These are phyloP conservation scores for Exophiala viscosa DNA, from an alignment of 2,329 filamentous ascomycete species.

Conservation along the genomic window DNA sequence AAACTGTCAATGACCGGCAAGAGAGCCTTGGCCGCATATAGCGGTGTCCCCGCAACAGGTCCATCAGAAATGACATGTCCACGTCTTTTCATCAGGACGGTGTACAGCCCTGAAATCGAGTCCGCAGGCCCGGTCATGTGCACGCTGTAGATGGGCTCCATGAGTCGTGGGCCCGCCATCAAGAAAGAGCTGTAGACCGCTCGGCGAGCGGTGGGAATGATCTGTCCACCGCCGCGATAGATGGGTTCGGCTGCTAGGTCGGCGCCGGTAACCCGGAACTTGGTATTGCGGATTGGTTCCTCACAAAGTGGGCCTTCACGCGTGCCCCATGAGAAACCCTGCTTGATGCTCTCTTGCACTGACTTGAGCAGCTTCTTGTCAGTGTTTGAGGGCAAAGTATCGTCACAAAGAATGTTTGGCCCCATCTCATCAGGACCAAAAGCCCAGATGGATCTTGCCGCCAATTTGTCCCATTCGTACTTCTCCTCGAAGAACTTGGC, in stretches of 20 bases:
- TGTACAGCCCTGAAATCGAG: conserved; percentile 84
- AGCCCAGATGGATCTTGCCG: conserved; percentile 93
- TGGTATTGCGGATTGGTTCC: conserved; percentile 97
- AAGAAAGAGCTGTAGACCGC: conserved; percentile 95
- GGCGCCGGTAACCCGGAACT: conserved; percentile 93
- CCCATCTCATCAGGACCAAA: conserved; percentile 95
- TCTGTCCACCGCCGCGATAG: conserved; percentile 90
- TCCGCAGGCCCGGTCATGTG: conserved; percentile 91
- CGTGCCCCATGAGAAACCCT: conserved; percentile 95
- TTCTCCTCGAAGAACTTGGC: conserved; percentile 97
- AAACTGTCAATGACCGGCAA: conserved; percentile 97
- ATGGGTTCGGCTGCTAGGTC: conserved; percentile 84
- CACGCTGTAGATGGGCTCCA: conserved; percentile 93
- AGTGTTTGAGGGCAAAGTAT: conserved; percentile 89
- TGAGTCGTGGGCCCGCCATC: conserved; percentile 91
- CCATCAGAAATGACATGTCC: conserved; percentile 94
- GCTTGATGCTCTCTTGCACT: conserved; percentile 86
- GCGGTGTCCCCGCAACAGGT: conserved; percentile 86
- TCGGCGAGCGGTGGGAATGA: conserved; percentile 89
- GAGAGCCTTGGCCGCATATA: conserved; percentile 86
- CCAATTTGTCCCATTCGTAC: conserved; percentile 94
- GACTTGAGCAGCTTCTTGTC: conserved; percentile 85
- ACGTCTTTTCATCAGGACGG: conserved; percentile 78
- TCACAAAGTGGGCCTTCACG: conserved; percentile 94
- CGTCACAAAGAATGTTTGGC: conserved; percentile 93